Evolutionary conservation across 2,329 filamentous ascomycete species (phyloP), one percentile per base, ranked within the genome.

Genomic region (Plenodomus tracheiphilus): DNA sequence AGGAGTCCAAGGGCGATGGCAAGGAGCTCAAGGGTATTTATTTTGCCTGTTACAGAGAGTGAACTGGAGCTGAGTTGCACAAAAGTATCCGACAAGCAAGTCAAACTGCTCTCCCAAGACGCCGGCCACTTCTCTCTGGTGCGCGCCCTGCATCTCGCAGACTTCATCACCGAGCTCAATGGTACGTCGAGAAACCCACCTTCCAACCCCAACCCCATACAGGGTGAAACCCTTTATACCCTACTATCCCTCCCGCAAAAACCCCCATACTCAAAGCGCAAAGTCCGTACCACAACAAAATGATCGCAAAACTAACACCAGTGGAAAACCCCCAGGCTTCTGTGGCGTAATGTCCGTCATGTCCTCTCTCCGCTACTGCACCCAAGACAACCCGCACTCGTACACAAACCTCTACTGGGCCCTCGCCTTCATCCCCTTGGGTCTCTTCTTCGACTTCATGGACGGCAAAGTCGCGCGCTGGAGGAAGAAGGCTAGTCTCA

Each of bases 401-500:
- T 79, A 84, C 61, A 79, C 78, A 43, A 87, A 91, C 62, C 77
- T 97, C 46, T 97, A 89, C 83, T 77, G 86, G 28, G 92, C 94
- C 2, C 84, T 99, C 41, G 84, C 79, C 4, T 90, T 97, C 74
- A 88, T 97, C 74, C 93, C 93, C 0, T 89, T 97, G 3, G 66
- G 66, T 1, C 79, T 97, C 11, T 97, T 97, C 79, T 97, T 97
- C 73, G 94, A 99, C 74, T 95, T 96, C 70, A 91, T 97, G 81
- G 94, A 99, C 73, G 94, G 94, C 69, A 94, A 92, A 71, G 92
- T 99, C 47, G 94, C 94, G 56, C 82, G 94, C 58, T 97, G 94
- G 94, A 85, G 94, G 71, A 88, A 91, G 77, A 99, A 97, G 86
- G 94, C 90, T 66, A 95, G 89, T 64, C 80, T 99, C 70, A 97